Conservation (phyloP, 768 basidiomycete genomes). For the Trametes punicea region DNA sequence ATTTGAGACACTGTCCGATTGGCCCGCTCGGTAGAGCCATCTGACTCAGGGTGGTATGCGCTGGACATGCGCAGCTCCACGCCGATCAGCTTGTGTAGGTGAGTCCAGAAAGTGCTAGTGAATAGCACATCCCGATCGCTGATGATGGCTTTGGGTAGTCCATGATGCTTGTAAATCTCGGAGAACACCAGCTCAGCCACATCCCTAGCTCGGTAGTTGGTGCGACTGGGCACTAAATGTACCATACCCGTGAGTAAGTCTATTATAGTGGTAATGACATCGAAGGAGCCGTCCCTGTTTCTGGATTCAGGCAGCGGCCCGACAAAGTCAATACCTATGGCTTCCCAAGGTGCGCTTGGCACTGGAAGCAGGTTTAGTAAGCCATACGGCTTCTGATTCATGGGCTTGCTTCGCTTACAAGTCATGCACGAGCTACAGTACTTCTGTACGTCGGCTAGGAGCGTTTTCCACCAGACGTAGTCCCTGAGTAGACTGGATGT, state of each 20-base stretch:
- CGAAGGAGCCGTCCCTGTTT: slow-evolving; percentile 25
- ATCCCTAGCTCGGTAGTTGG: slow-evolving; percentile 30
- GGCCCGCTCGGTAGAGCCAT: slow-evolving; percentile 37
- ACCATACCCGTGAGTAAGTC: slow-evolving; percentile 22
- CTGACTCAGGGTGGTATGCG: slow-evolving; percentile 43
- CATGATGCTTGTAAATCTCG: slow-evolving; percentile 36
- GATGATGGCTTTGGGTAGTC: slow-evolving; percentile 37
- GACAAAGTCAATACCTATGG: slow-evolving; percentile 29
- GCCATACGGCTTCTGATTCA: slow-evolving; percentile 21
- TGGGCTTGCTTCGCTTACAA: slow-evolving; percentile 20
- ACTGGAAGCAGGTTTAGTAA: slow-evolving; percentile 23
- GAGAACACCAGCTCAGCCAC: slow-evolving; percentile 36
- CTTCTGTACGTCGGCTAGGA: slow-evolving; percentile 18
- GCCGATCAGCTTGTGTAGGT: slow-evolving; percentile 31
- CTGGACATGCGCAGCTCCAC: slow-evolving; percentile 36
- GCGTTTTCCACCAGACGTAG: slow-evolving; percentile 35
- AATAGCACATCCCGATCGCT: slow-evolving; percentile 39
- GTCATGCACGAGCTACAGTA: slow-evolving; percentile 24
- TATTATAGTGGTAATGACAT: slow-evolving; percentile 26
- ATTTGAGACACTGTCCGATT: slow-evolving; percentile 34
- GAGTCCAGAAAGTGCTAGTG: slow-evolving; percentile 36
- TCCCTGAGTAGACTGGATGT: slow-evolving; percentile 32
- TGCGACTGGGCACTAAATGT: slow-evolving; percentile 29
- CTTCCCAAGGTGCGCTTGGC: slow-evolving; percentile 24
- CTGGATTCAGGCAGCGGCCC: slow-evolving; percentile 23